Evolutionary conservation across 345 rosid species (phyloP), one percentile per base, ranked within the genome.

Genomic region (Gossypium anomalum): DNA sequence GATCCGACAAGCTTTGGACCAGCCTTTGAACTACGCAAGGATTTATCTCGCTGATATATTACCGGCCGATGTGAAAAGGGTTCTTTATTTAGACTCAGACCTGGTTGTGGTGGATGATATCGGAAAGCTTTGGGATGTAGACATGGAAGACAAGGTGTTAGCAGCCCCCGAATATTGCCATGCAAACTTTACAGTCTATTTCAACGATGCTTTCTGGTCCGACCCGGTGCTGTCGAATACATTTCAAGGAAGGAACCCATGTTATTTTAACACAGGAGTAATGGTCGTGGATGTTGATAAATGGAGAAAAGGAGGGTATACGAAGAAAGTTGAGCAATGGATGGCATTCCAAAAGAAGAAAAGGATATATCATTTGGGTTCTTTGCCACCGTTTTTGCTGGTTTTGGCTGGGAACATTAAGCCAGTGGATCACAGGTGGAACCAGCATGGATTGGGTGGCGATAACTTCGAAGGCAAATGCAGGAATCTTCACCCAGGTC

Each of bases 161-260:
- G 95, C 89, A 0, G 91, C 93, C 19, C 95, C 93, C 0, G 91
- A 88, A 77, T 87, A 90, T 44, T 90, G 95, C 77, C 90, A 82
- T 12, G 89, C 91, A 1, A 84, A 88, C 69, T 90, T 90, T 67
- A 80, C 84, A 0, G 67, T 73, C 3, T 88, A 90, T 61, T 90
- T 90, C 82, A 86, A 86, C 1, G 60, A 80, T 17, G 71, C 75
- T 0, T 87, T 88, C 48, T 90, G 95, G 92, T 76, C 84, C 0
- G 92, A 88, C 58, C 66, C 79, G 2, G 74, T 29, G 2, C 11
- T 90, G 51, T 76, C 78, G 1, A 83, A 47, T 34, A 85, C 83
- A 9, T 86, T 90, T 11, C 44, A 87, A 66, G 89, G 93, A 0
- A 83, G 86, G 75, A 81, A 76, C 0, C 87, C 91, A 1, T 87